These are phyloP conservation scores for Penicillium sp. DNA, from an alignment of 2,329 filamentous ascomycete genomes.

Conservation along the genomic window DNA sequence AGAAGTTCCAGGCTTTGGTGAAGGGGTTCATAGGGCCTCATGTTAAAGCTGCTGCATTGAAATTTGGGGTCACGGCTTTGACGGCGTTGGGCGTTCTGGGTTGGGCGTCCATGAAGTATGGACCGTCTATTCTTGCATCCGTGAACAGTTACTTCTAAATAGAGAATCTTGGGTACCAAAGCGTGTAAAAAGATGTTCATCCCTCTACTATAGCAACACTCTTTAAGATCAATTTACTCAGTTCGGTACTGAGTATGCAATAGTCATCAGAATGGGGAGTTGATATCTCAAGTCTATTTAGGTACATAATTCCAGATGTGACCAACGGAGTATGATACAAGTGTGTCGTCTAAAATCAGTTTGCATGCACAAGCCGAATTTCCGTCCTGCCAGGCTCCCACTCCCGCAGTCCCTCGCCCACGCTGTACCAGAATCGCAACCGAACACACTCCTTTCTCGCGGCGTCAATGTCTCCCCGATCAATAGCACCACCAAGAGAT, in stretches of 20 bases:
- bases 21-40: conserved; percentile 11
- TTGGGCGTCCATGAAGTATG: conserved; percentile 11
- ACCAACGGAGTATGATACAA: background rate
- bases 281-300: background rate
- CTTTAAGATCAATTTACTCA: too few species aligned
- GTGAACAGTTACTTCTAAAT: background rate
- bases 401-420: conserved; percentile 73
- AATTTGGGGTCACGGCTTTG: conserved; percentile 10
- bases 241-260: too few species aligned
- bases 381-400: conserved; percentile 77
- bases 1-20: conserved; percentile 19
- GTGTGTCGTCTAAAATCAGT: conserved; percentile 32
- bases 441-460: conserved; percentile 73
- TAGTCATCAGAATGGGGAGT: background rate
- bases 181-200: background rate
- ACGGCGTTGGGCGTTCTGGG: conserved; percentile 12
- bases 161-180: background rate
- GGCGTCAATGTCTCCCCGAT: conserved; percentile 61
- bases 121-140: conserved; percentile 3
- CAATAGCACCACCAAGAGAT: conserved; percentile 65
- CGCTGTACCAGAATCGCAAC: conserved; percentile 88
- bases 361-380: conserved; percentile 54
- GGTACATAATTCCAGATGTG: background rate
- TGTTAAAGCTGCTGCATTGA: conserved; percentile 13
- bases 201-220: too few species aligned